Evolutionary conservation across 768 basidiomycete genomes (phyloP), one percentile per base, ranked within the genome.

Genomic region (Naematelia encephala): DNA sequence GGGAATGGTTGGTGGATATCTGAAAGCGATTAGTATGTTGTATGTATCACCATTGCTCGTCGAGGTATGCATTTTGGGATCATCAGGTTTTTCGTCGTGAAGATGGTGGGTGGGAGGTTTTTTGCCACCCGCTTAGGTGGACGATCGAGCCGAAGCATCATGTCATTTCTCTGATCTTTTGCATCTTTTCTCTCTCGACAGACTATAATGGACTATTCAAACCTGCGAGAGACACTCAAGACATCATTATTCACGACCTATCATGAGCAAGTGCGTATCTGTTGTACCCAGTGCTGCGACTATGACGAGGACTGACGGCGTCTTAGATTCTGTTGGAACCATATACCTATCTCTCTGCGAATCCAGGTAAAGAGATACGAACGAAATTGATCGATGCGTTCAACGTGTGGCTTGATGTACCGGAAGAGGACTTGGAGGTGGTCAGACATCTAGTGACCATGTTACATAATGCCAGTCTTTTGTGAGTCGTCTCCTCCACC

Each of bases 281-380:
- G 12, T 23, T n/a, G n/a, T n/a, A n/a, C n/a, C n/a, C 23, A 46
- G 42, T 3, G 54, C 54, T n/a, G 22, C 10, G 22, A 30, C 27
- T n/a, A 43, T 28, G 16, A 4, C 28, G 19, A 29, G 21, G 19
- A 39, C 26, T 46, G 27, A 23, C 28, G 28, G 5, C 25, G 22
- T n/a, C 29, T n/a, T 12, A 82, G 83, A 80, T 72, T 51, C 78
- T 97, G 4, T 81, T 94, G 5, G 94, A 98, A 74, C 94, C 94
- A 0, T 98, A 85, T 75, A 83, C 83, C 0, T 96, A 93, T 76
- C 84, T 90, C 45, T 84, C 84, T 5, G 84, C 87, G 1, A 87
- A 86, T 57, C 90, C 90, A 0, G 94, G 96, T 13, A 97, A 98
- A 77, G 94, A 97, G 59, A 87, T 98, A 62, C 85, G 96, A 11